phyloP scores from a whole-genome alignment of 352 stramenopile species.

The Globisporangium paddicum region DNA sequence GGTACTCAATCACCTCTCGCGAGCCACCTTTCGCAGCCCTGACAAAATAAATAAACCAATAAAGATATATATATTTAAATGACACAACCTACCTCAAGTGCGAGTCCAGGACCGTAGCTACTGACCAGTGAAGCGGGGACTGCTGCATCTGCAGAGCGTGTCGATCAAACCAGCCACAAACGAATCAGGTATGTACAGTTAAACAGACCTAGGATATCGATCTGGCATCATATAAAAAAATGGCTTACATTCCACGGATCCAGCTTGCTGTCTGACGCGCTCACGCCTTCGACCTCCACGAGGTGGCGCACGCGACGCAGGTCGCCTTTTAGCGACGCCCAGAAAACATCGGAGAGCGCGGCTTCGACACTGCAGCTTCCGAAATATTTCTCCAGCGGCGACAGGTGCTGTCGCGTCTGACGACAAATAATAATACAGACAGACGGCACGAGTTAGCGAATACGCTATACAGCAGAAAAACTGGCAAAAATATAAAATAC shows the following conservation, averaged over 20 bases:
- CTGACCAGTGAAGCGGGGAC: conserved; percentile 64
- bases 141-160: conserved; percentile 53
- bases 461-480: too few relatives aligned
- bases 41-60: neutral
- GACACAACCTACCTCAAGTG: neutral
- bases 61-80: too few relatives aligned
- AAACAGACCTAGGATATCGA: too few relatives aligned
- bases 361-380: conserved; percentile 38
- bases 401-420: conserved; percentile 37
- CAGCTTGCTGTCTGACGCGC: conserved; percentile 31
- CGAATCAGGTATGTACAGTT: too few relatives aligned
- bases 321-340: conserved; percentile 61
- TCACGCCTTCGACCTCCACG: conserved; percentile 52
- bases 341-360: conserved; percentile 65
- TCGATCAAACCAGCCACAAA: neutral
- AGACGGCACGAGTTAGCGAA: too few relatives aligned
- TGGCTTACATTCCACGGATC: conserved; percentile 66
- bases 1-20: conserved; percentile 42
- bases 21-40: conserved; percentile 70
- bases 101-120: neutral
- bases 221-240: too few relatives aligned
- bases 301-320: conserved; percentile 47
- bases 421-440: too few relatives aligned
- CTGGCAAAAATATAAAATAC: conserved; percentile 2
- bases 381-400: conserved; percentile 69